These are phyloP conservation scores for Geotrichum aggregatum DNA, from an alignment of 1,139 yeast genomes.

Conservation along the genomic window DNA sequence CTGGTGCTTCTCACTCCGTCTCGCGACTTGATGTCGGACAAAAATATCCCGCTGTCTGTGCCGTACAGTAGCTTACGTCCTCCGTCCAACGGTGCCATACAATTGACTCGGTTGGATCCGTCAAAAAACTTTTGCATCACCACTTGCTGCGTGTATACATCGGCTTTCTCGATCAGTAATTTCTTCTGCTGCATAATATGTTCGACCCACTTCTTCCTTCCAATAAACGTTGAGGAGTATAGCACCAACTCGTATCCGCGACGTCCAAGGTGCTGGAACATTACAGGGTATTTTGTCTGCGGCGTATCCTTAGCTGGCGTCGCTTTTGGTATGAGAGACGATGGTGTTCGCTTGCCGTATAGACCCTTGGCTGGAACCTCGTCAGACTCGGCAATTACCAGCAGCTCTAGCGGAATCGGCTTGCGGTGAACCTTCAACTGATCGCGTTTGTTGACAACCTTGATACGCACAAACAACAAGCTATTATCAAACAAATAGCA, in stretches of 20 bases:
- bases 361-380: slow-evolving; percentile 63
- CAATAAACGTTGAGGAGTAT: slow-evolving; percentile 60
- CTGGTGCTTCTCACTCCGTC: slow-evolving; percentile 53
- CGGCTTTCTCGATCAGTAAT: slow-evolving; percentile 64
- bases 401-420: slow-evolving; percentile 84
- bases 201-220: slow-evolving; percentile 76
- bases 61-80: slow-evolving; percentile 89
- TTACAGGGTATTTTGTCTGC: slow-evolving; percentile 45
- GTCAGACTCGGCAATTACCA: slow-evolving; percentile 71
- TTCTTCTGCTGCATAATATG: slow-evolving; percentile 76
- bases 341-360: slow-evolving; percentile 37
- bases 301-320: slow-evolving; percentile 29
- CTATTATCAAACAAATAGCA: slow-evolving; percentile 87
- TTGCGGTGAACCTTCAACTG: slow-evolving; percentile 83
- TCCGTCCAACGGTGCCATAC: slow-evolving; percentile 93
- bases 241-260: slow-evolving; percentile 65
- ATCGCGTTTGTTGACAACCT: slow-evolving; percentile 83
- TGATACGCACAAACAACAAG: slow-evolving; percentile 76
- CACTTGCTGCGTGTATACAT: slow-evolving; percentile 70
- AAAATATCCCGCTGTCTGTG: slow-evolving; percentile 86
- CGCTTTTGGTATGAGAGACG: slow-evolving; percentile 43
- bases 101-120: slow-evolving; percentile 71
- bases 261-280: slow-evolving; percentile 55
- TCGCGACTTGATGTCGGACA: slow-evolving; percentile 47
- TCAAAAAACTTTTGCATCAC: slow-evolving; percentile 67